Conservation (phyloP, 805 yeast genomes). For the Lipomyces mesembrius region DNA sequence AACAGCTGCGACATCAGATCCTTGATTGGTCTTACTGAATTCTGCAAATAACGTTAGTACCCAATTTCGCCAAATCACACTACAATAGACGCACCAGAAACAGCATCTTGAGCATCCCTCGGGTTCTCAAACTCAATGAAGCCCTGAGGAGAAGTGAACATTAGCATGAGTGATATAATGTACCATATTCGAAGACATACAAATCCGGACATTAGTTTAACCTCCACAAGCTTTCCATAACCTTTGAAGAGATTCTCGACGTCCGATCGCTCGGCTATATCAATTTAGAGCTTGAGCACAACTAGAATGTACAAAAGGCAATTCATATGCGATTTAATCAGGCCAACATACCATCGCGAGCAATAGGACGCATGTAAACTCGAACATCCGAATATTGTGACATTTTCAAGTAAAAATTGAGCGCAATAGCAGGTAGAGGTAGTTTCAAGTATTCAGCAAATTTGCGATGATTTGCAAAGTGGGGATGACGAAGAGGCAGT, state of each 20-base stretch:
- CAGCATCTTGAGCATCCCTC: constrained; percentile 44
- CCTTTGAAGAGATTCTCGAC: constrained; percentile 53
- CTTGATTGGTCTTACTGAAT: constrained; percentile 28
- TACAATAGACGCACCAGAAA: constrained; percentile 30
- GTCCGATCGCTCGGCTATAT: constrained; percentile 46
- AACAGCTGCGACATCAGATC: not conserved
- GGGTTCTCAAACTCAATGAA: constrained; percentile 44
- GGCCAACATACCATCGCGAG: constrained; percentile 34
- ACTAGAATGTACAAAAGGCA: not conserved
- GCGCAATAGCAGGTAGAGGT: not conserved
- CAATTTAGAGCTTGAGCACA: constrained; percentile 3
- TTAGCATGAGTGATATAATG: not conserved
- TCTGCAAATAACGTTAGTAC: constrained; percentile 16
- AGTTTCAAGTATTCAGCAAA: not conserved
- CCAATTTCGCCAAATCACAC: not conserved
- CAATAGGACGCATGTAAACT: constrained; percentile 34
- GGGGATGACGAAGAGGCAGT: not conserved
- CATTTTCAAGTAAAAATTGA: constrained; percentile 8
- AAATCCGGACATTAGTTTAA: constrained; percentile 56
- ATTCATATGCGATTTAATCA: not conserved
- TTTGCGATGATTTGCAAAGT: constrained; percentile 1
- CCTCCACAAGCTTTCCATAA: constrained; percentile 60
- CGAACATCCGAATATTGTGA: constrained; percentile 37
- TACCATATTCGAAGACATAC: constrained; percentile 24
- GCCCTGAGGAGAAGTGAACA: constrained; percentile 35